A percentile compares a stretch with the other conserved stretches of the same genome.
Evolutionary conservation across 306 rosid species (phyloP).

Genomic region (Ochetophila trinervis): DNA sequence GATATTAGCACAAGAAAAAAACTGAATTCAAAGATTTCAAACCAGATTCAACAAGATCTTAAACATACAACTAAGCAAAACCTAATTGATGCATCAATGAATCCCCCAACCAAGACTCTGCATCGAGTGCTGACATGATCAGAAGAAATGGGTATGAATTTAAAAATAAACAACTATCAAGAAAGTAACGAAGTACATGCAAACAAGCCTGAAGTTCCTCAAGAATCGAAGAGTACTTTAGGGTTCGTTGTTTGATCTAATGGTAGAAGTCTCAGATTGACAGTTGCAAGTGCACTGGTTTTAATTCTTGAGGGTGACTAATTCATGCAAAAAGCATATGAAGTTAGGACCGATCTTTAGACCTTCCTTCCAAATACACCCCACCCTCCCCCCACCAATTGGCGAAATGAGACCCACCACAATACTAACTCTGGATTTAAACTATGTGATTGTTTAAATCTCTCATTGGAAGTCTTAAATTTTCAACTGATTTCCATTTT

Average conservation of each 20-base stretch:
- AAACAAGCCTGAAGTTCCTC: not conserved
- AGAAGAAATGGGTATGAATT: too few relatives aligned
- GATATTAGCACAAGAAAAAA: constrained; percentile 1
- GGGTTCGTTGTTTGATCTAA: not conserved
- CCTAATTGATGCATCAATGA: constrained; percentile 2
- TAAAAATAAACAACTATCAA: not conserved
- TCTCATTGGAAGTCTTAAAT: not conserved
- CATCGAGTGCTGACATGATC: too few relatives aligned
- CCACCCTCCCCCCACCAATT: too few relatives aligned
- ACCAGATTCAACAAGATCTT: not conserved
- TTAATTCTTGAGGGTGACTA: constrained; percentile 1
- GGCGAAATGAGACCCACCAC: too few relatives aligned
- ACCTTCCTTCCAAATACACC: too few relatives aligned
- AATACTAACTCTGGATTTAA: too few relatives aligned
- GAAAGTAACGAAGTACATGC: not conserved
- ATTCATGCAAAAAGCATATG: not conserved
- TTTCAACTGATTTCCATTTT: constrained; percentile 7
- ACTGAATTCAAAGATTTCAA: constrained; percentile 8
- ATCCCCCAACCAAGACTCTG: too few relatives aligned
- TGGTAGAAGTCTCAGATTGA: not conserved
- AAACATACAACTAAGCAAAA: not conserved
- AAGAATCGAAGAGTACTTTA: not conserved
- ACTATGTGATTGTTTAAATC: too few relatives aligned
- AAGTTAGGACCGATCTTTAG: too few relatives aligned
- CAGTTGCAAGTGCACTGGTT: not conserved